Evolutionary conservation across 306 rosid genomes (phyloP), one percentile per base, ranked within the genome.

Genomic region (Trichosanthes cucumerina): DNA sequence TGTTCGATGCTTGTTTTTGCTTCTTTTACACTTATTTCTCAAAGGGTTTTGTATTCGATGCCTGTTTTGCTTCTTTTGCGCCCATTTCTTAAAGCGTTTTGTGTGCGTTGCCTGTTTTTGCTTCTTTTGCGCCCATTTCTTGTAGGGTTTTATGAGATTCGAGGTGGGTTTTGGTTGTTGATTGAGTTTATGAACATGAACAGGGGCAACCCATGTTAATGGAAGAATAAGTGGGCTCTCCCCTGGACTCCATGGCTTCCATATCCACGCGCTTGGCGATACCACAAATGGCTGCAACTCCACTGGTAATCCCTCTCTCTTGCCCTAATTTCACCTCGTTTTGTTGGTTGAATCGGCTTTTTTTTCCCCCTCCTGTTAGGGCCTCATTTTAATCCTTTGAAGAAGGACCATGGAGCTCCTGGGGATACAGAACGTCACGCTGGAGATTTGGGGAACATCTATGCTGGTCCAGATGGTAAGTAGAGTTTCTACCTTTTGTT

Each of bases 251-350:
- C 81, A 79, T 62, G 81, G 76, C 49, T 79, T 79, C 76, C 76
- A 79, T 66, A 79, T 79, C 28, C 81, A 79, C 23, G 52, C 81
- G 49, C 76, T 79, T 49, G 81, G 81, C 11, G 81, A 79, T 79
- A 79, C 81, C 9, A 46, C 81, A 11, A 79, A 79, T 50, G 81
- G 81, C 44, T 79, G 81, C 76, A 79, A 19, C 24, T 79, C 81
- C 49, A 79, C 81, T 21, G 81, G 81, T 79, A 49, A 26, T 66
- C 75, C 23, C 75, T 43, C 28, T 60, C 44, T 63, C 18, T 14
- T 24, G 47, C 39, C 71, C 43, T 21, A 38, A 38, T 5, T 76
- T 57, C 31, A 13, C 6, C 33, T 53, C 79, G 5, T 54, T 16
- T 9, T 60, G 18, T 11, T 28, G 59, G 10, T 53, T 52, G 65